Percentiles rank a stretch among this genome's conserved stretches.
Conservation (phyloP, 1,284 basidiomycete genomes). For the Irpex sp. region DNA sequence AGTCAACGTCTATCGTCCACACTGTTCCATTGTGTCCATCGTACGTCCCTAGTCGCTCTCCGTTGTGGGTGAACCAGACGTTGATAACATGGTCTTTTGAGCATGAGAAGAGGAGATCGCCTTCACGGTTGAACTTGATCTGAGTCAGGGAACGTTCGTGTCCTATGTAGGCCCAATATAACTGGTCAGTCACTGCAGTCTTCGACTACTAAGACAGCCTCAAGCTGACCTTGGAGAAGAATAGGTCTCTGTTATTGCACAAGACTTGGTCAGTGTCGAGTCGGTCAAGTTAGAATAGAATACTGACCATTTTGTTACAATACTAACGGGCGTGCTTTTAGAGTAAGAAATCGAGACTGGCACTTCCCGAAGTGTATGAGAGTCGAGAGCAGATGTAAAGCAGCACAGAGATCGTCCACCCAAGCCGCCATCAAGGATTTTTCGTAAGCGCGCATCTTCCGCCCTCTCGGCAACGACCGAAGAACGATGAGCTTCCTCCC, state of each 20-base stretch:
- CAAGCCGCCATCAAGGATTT: conserved; percentile 12
- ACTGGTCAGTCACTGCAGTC: neutral
- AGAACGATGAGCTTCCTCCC: neutral
- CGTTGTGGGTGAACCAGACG: conserved; percentile 98
- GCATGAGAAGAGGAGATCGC: conserved; percentile 93
- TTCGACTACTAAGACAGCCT: neutral
- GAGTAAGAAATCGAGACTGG: neutral
- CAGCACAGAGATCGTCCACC: neutral
- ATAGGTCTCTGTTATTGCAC: conserved; percentile 26
- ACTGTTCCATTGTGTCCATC: conserved; percentile 96
- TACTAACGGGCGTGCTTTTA: neutral
- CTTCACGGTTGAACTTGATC: conserved; percentile 94
- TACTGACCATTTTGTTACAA: conserved; percentile 25
- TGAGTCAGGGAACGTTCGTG: conserved; percentile 99
- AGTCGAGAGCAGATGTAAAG: conserved; percentile 1
- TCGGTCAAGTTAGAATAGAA: neutral
- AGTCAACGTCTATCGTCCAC: conserved; percentile 96
- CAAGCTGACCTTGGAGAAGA: conserved; percentile 28
- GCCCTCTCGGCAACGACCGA: conserved; percentile 5
- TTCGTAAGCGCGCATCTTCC: conserved; percentile 10
- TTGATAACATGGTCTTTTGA: conserved; percentile 97
- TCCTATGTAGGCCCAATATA: conserved; percentile 42
- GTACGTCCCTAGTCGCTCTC: conserved; percentile 96
- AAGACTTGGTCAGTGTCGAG: neutral
- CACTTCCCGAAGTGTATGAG: neutral